Conservation (phyloP, 1,284 basidiomycete species). For the Boletus putidus region DNA sequence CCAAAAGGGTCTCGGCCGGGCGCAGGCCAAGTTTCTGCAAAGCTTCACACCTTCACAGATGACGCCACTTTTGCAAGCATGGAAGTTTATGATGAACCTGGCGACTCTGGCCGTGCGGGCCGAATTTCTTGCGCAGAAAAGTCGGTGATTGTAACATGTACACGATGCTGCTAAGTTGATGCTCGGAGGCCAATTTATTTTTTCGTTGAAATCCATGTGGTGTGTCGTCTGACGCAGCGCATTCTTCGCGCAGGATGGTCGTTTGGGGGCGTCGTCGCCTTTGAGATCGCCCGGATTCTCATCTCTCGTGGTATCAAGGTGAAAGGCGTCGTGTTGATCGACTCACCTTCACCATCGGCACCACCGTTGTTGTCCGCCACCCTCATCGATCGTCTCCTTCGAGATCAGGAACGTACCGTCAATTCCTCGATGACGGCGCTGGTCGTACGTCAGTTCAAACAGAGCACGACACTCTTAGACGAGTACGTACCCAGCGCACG, state of each 20-base stretch:
- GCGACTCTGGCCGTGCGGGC: constrained; percentile 17
- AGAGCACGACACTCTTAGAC: constrained; percentile 44
- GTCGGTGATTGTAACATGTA: constrained; percentile 31
- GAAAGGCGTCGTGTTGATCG: constrained; percentile 62
- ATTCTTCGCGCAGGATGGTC: constrained; percentile 59
- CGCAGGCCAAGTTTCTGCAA: constrained; percentile 17
- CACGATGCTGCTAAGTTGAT: constrained; percentile 42
- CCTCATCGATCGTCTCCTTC: constrained; percentile 43
- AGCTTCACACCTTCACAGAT: constrained; percentile 5
- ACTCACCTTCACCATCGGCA: constrained; percentile 57
- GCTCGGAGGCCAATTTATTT: constrained; percentile 55
- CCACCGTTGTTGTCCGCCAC: constrained; percentile 50
- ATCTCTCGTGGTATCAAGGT: constrained; percentile 41
- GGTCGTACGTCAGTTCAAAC: constrained; percentile 44
- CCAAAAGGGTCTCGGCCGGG: constrained; percentile 4
- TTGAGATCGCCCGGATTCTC: constrained; percentile 61
- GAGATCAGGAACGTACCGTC: constrained; percentile 16
- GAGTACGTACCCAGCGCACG: constrained; percentile 39
- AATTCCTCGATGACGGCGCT: constrained; percentile 18
- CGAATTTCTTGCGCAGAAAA: constrained; percentile 16
- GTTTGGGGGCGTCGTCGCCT: constrained; percentile 71
- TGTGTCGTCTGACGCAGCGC: background rate
- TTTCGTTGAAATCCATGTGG: constrained; percentile 25
- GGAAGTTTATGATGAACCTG: constrained; percentile 15
- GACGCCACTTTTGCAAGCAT: constrained; percentile 8